Base-by-base conservation (phyloP, 75 land plant species). In the Sequoiadendron giganteum region DNA sequence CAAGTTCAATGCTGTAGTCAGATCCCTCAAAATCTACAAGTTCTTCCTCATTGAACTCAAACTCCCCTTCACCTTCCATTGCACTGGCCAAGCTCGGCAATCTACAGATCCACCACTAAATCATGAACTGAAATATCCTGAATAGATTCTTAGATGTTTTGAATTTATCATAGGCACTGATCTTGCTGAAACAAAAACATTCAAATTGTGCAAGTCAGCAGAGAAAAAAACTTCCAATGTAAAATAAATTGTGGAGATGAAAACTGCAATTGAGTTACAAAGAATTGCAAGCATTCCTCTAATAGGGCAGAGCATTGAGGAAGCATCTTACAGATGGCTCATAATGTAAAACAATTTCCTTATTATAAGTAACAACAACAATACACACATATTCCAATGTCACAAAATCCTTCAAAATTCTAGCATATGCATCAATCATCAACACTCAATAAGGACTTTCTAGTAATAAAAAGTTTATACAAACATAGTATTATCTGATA, bases 1-100 rank as follows among this genome's bases (percentile, higher is more conserved):
- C 81, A 5, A 72, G 75, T 65, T 76, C 90, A 70, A 90, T 47
- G 68, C 86, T 89, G 48, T 90, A 90, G 45, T 90, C 91, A 45
- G 91, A 90, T 18, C 90, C 91, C 79, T 90, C 91, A 85, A 90
- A 90, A 83, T 90, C 91, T n/a, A 90, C 90, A n/a, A 90, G 87
- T 80, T 90, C 91, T 83, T 90, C 91, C 47, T 90, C 91, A 52
- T 85, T 90, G 11, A 90, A 34, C 34, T 90, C 89, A 88, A 61
- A 42, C 18, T 86, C 87, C 49, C 83, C 83, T 43, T 81, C 83
- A 81, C n/a, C 83, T 81, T 81, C 83, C 83, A 81, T 81, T 40
- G n/a, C 40, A 25, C 83, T 43, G 43, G 83, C n/a, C n/a, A 81
- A 81, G 45, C 40, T 43, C 28, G 32, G 28, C 11, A 15, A 36